Percentiles rank a stretch among this genome's conserved stretches.
phyloP scores from a whole-genome alignment of 371 early-diverging fungal genomes.

The Batkoa obscura region DNA sequence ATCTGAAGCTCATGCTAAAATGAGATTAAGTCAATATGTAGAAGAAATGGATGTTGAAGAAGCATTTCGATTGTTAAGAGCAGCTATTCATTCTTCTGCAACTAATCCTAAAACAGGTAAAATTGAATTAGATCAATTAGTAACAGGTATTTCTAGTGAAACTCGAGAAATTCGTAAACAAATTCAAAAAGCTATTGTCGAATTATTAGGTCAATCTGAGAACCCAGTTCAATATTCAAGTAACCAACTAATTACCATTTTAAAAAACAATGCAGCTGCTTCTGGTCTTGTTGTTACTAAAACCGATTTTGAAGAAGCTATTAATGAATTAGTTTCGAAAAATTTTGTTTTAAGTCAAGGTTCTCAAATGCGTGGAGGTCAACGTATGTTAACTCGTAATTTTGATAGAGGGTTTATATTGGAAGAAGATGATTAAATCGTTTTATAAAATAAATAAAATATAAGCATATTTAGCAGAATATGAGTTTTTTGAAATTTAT shows the following conservation, averaged over 20 bases:
- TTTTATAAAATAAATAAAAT: neutral
- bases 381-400: too few relatives aligned
- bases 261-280: too few relatives aligned
- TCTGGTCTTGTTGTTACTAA: too few relatives aligned
- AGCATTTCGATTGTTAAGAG: conserved; percentile 72
- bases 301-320: too few relatives aligned
- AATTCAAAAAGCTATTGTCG: neutral
- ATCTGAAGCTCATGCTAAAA: conserved; percentile 95
- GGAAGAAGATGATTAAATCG: neutral
- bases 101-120: conserved; percentile 96
- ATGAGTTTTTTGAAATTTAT: neutral
- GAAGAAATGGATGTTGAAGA: conserved; percentile 64
- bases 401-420: neutral
- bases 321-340: too few relatives aligned
- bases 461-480: neutral
- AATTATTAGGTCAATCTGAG: neutral
- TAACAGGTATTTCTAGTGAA: conserved; percentile 50
- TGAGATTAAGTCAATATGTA: conserved; percentile 60
- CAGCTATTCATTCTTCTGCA: conserved; percentile 87
- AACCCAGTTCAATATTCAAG: too few relatives aligned
- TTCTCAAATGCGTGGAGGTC: too few relatives aligned
- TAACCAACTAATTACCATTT: too few relatives aligned
- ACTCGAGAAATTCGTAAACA: neutral
- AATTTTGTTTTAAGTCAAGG: too few relatives aligned
- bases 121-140: conserved; percentile 93